Percentiles rank a stretch among this genome's conserved stretches.
phyloP scores from a whole-genome alignment of 176 grass and related monocot species.

The Aechmea fasciata region DNA sequence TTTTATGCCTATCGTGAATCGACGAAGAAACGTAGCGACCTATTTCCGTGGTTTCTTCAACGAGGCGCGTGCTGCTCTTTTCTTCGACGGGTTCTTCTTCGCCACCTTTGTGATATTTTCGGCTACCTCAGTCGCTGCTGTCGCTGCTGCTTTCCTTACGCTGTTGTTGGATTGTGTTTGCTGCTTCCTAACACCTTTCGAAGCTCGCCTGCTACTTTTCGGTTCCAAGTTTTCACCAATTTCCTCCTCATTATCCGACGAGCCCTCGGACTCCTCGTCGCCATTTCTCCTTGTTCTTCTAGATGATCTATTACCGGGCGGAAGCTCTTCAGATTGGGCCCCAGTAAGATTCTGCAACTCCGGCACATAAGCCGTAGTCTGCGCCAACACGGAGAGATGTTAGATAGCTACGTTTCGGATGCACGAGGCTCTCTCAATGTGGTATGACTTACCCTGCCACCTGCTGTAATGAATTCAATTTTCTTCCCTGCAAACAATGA shows the following conservation, averaged over 20 bases:
- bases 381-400: constrained; percentile 5
- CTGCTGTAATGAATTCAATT: constrained; percentile 89
- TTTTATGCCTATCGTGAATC: background rate
- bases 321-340: constrained; percentile 20
- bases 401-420: background rate
- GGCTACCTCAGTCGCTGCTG: background rate
- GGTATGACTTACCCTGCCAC: constrained; percentile 68
- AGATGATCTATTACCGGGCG: constrained; percentile 16
- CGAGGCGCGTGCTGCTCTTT: background rate
- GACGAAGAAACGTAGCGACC: background rate
- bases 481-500: constrained; percentile 53
- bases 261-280: constrained; percentile 22
- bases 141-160: background rate
- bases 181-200: constrained; percentile 7
- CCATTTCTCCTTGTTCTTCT: constrained; percentile 22
- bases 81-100: constrained; percentile 26
- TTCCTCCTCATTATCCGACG: constrained; percentile 12
- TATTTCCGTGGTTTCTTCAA: background rate
- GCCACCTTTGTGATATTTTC: constrained; percentile 2
- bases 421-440: constrained; percentile 4
- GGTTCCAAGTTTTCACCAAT: constrained; percentile 19
- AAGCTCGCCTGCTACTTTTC: constrained; percentile 21
- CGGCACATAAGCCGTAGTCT: constrained; percentile 82
- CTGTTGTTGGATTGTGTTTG: background rate
- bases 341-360: constrained; percentile 62